Base-by-base conservation (phyloP, 345 rosid genomes). In the Camelina sativa region DNA sequence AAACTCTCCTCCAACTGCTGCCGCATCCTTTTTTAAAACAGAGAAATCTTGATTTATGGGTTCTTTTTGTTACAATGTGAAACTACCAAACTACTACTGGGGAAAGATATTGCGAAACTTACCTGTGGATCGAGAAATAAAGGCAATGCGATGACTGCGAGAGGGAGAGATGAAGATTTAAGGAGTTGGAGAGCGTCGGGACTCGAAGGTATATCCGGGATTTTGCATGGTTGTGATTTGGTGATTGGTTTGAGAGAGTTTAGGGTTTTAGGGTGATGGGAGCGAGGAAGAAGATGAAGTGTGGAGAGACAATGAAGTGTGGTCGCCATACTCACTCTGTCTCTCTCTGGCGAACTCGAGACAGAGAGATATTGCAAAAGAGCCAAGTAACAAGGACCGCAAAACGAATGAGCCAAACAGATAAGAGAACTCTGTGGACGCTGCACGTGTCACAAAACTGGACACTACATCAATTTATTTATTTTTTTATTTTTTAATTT, bases 1-100 rank as follows among this genome's bases (percentile, higher is more conserved):
- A 38, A 86, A 87, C 73, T 88, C 90, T 17, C 97, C 97, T 64
- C 73, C 84, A 19, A 25, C 87, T 70, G 97, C 98, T 79, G 85
- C 41, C 23, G 97, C 98, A 82, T 87, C 94, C 97, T 91, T 88
- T 88, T 40, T 9, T 0, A 35, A 43, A 8, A 12, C 9, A 47
- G 3, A 17, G 2, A 48, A 48, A 46, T n/a, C 13, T 59, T 38
- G 11, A 37, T 1, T 8, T 13, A 46, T 19, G 17, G 16, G 25
- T 47, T n/a, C 1, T 17, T 1, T 28, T 6, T 12, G 2, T 0
- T 50, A 15, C 0, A 40, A 46, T 11, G 56, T 17, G 52, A 38
- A 25, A 37, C 60, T 15, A 15, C 17, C 17, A 17, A 17, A 17
- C 15, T 30, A 48, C 60, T 48, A 22, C 13, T 30, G 37, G 34